Base-by-base conservation (phyloP, 2,329 filamentous ascomycete genomes). In the Rhinocladiella mackenziei region DNA sequence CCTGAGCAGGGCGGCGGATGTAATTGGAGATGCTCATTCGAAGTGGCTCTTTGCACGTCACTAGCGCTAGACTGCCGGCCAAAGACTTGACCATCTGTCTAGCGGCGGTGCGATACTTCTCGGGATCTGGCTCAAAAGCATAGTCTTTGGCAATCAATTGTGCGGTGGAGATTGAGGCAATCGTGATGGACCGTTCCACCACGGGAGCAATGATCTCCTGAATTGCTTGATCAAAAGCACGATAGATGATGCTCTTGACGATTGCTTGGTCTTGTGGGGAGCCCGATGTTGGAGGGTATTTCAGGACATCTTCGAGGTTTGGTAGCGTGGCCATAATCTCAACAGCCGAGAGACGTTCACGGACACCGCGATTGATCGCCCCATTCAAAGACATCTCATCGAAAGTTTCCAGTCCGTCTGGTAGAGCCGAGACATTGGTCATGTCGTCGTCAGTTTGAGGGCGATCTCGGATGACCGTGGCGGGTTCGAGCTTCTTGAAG, bases 141-240 rank as follows among this genome's bases (percentile, higher is more conserved):
- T 97, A 98, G 63, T 98, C 92, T 63, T 98, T 98, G 57, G 86
- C 83, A 30, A 98, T 86, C 67, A 98, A 86, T 65, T 97, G 89
- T 50, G 89, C 85, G 0, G 94, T 96, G 2, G 91, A 94, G 48
- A 98, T 97, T 1, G 91, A 91, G 33, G 92, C 92, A 62, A 98
- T 98, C 0, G 94, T 97, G 28, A 98, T 91, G 2, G 92, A 98
- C 42, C 92, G 80, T 64, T 98, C 94, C 10, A 98, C 94, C 1
- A 98, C 92, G 17, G 92, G 94, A 40, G 91, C 88, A 49, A 98
- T 97, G 43, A 98, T 98, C 60, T 98, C 94, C 48, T 88, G 84
- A 30, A 98, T 83, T 22, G 94, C 91, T 48, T 89, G 84, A 34
- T 87, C 88, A 41, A 96, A 84, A 26, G 94, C 89, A 34, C 77